phyloP scores from a whole-genome alignment of 148 eudicot genomes.

The Nyssa sinensis region DNA sequence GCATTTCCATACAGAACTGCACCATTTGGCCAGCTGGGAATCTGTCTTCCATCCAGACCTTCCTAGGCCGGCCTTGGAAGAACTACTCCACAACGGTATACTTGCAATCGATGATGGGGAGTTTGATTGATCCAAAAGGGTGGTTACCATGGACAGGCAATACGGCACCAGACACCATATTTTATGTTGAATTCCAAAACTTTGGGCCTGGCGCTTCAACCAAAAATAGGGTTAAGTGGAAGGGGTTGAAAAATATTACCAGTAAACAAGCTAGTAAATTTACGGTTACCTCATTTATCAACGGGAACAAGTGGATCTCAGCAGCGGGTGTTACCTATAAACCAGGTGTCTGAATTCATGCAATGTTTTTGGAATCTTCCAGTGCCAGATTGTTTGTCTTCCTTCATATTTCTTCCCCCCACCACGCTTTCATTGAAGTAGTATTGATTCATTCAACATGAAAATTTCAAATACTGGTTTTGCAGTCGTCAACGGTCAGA shows the following conservation, averaged over 20 bases:
- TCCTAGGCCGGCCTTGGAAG: conserved; percentile 42
- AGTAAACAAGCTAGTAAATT: conserved; percentile 23
- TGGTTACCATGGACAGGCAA: conserved; percentile 31
- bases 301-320: conserved; percentile 33
- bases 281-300: conserved; percentile 30
- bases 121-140: conserved; percentile 24
- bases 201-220: conserved; percentile 25
- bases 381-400: background rate
- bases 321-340: conserved; percentile 22
- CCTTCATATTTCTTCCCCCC: background rate
- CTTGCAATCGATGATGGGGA: conserved; percentile 16
- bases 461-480: no score
- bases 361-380: background rate
- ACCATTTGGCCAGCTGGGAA: conserved; percentile 20
- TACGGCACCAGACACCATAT: conserved; percentile 25
- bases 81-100: conserved; percentile 29
- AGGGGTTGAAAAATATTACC: conserved; percentile 27
- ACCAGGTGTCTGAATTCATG: conserved; percentile 20
- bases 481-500: background rate
- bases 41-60: conserved; percentile 18
- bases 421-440: no score
- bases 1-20: conserved; percentile 37
- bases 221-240: conserved; percentile 31
- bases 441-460: no score
- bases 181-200: conserved; percentile 27